Base-by-base conservation (phyloP, 2,329 filamentous ascomycete genomes). In the Penicillium thymicola region DNA sequence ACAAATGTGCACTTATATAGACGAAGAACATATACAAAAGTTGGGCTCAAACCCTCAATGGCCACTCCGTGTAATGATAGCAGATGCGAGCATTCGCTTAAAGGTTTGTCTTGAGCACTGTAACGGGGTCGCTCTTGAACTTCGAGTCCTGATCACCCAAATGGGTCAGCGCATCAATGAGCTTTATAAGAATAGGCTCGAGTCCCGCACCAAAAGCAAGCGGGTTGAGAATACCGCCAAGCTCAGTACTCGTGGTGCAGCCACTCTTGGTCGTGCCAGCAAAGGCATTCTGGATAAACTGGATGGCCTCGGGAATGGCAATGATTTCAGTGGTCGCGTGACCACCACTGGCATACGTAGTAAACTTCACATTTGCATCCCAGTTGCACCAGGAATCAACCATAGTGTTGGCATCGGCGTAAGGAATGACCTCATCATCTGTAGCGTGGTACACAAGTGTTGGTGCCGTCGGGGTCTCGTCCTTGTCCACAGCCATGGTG, bases 401-500 rank as follows among this genome's bases (percentile, higher is more conserved):
- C 59, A 67, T 32, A 3, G 54, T 40, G 6, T 57, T 51, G 2
- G 64, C 63, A 11, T 67, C 54, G 2, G 46, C 21, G 25, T 67
- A 68, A 1, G 65, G 64, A 25, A 70, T 69, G 30, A 69, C 45
- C 28, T 68, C 66, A 32, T 70, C 67, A 3, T 63, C 40, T 5
- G 60, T 54, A 11, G 62, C 65, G 42, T 70, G 67, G 37, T 70
- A 70, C 5, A 68, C 55, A 37, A 68, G 65, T 4, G 68, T 59
- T 4, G 66, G 67, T 1, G 62, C 67, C 0, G 63, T 64, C 5
- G 67, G 67, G 0, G 63, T 67, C 49, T 69, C 65, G 1, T 53
- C 47, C 42, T 58, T 45, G 7, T 65, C 59, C 10, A 54, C 59
- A 13, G 53, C 67, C 50, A 70, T 60, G 11, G 23, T 58, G 28